Conservation (phyloP, 306 rosid genomes). For the Acacia acuminata region DNA sequence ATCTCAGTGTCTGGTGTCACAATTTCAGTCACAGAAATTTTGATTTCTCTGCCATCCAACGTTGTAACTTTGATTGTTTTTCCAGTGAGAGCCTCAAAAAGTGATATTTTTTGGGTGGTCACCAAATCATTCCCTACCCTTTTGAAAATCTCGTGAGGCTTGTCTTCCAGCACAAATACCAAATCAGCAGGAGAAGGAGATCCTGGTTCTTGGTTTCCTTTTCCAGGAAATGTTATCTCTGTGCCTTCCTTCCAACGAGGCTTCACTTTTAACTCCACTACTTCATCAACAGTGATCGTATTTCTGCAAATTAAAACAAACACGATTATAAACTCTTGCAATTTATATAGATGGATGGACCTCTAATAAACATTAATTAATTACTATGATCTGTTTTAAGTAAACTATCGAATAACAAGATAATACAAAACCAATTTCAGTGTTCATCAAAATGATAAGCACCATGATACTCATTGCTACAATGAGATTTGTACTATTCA, state of each 20-base stretch:
- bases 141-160: constrained; percentile 59
- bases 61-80: constrained; percentile 52
- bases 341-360: too few relatives aligned
- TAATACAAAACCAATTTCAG: too few relatives aligned
- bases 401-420: too few relatives aligned
- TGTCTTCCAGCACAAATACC: constrained; percentile 68
- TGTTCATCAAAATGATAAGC: too few relatives aligned
- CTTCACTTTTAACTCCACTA: constrained; percentile 53
- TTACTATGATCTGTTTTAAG: too few relatives aligned
- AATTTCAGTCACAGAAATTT: constrained; percentile 48
- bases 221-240: constrained; percentile 67
- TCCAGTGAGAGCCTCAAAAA: constrained; percentile 72
- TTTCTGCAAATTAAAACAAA: not conserved
- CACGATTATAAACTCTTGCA: too few relatives aligned
- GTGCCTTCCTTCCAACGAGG: constrained; percentile 92
- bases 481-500: too few relatives aligned
- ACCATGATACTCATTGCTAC: too few relatives aligned
- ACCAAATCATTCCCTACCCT: constrained; percentile 70
- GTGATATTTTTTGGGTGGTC: constrained; percentile 42
- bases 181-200: constrained; percentile 49
- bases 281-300: constrained; percentile 47
- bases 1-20: constrained; percentile 62
- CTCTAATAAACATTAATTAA: too few relatives aligned
- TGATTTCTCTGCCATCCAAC: constrained; percentile 65
- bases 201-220: constrained; percentile 64